Conservation (phyloP, 176 grass and related monocot genomes). For the Musa acuminata region DNA sequence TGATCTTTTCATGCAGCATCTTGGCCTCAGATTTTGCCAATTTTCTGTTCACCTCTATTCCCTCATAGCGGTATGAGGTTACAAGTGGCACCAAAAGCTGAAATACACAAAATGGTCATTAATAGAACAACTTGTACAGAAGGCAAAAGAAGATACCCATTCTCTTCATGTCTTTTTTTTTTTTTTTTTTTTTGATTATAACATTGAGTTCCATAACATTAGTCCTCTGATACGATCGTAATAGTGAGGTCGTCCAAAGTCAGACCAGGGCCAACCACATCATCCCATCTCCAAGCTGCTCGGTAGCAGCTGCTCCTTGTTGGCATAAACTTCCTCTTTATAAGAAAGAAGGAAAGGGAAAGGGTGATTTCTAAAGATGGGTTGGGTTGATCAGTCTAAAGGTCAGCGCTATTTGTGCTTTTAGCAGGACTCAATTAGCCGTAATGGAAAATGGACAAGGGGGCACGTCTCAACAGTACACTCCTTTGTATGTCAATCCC, state of each 20-base stretch:
- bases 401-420: not conserved
- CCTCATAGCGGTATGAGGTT: conserved; percentile 72
- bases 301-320: not conserved
- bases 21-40: conserved; percentile 87
- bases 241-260: not conserved
- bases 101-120: conserved; percentile 1
- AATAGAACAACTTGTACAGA: not conserved
- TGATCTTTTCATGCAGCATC: conserved; percentile 60
- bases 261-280: not conserved
- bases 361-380: not conserved
- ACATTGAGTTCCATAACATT: not conserved
- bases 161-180: no score
- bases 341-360: not conserved
- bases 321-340: not conserved
- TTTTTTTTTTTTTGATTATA: not conserved
- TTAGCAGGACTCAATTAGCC: no score
- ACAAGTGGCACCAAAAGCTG: conserved; percentile 93
- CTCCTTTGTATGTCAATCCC: no score
- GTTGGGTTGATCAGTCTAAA: not conserved
- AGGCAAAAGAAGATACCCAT: not conserved
- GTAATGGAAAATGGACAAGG: no score
- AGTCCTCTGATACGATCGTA: not conserved
- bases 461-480: no score
- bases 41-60: conserved; percentile 54
- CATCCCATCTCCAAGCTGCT: not conserved